Percentiles rank a stretch among this genome's conserved stretches.
Conservation (phyloP, 169 alveolate species). For the Cryptosporidium ryanae region DNA sequence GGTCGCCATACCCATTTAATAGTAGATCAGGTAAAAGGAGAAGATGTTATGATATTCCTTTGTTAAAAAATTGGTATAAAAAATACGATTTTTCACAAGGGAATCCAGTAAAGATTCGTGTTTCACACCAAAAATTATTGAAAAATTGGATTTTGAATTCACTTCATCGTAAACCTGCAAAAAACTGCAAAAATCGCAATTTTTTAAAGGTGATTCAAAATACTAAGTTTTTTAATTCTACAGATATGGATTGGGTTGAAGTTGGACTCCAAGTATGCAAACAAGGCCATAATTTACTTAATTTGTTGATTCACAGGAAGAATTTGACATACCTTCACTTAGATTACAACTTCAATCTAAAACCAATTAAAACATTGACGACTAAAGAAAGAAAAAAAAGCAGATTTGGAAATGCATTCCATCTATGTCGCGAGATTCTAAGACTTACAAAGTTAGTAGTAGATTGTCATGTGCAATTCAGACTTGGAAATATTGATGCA, state of each 20-base stretch:
- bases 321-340: conserved; percentile 98
- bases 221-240: conserved; percentile 97
- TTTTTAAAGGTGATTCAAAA: conserved; percentile 95
- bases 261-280: conserved; percentile 98
- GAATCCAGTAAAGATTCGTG: conserved; percentile 99
- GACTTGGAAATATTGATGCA: conserved; percentile 99
- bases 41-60: conserved; percentile 96
- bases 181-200: conserved; percentile 92
- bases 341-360: conserved; percentile 99
- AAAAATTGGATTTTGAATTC: conserved; percentile 98
- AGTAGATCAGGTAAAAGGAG: conserved; percentile 96
- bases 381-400: conserved; percentile 99
- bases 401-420: conserved; percentile 99
- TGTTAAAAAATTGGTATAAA: conserved; percentile 97
- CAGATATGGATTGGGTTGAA: conserved; percentile 99
- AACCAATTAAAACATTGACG: conserved; percentile 99
- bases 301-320: conserved; percentile 97
- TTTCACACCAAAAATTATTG: conserved; percentile 96
- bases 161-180: conserved; percentile 94
- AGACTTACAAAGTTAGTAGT: conserved; percentile 98
- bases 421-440: conserved; percentile 98
- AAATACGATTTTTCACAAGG: conserved; percentile 95
- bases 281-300: conserved; percentile 99
- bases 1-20: conserved; percentile 99
- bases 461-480: conserved; percentile 98